Evolutionary conservation across 1,284 basidiomycete species (phyloP), one percentile per base, ranked within the genome.

Genomic region (Naganishia sp.): DNA sequence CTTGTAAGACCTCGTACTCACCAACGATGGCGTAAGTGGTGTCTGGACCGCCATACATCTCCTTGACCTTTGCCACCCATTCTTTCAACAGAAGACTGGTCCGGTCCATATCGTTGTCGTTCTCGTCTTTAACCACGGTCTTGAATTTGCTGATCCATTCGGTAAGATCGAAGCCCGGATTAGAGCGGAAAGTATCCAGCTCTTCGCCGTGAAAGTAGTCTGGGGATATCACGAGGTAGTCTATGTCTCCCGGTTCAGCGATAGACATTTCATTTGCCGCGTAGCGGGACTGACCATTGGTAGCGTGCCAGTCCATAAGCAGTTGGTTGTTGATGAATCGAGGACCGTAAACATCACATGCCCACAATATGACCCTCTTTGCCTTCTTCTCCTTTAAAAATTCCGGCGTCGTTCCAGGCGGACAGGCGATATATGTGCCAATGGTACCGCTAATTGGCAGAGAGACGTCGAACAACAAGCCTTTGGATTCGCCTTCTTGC

Each of bases 181-280:
- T 53, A 23, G 64, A 60, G 18, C 33, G 45, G 36, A 61, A 36
- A 10, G 39, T 18, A 25, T 57, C 42, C 13, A 69, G 65, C 21
- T 67, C 21, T 54, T 63, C 55, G 28, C 61, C 55, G 28, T 69
- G 60, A 44, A 69, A 69, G 54, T 67, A 69, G 36, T 69, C 68
- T 10, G 68, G 68, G 5, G 63, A 67, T 5, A 67, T 11, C 6
- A 69, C 68, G 53, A 69, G 56, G 43, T 67, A 69, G 13, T 66
- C 68, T 69, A 28, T 28, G 45, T 4, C 18, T 11, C 13, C 13
- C 13, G 36, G 9, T 10, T 39, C 13, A 39, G 36, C 36, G 10
- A 39, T 39, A 39, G 10, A 13, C 36, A 7, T 7, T 13, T 3
- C 4, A 9, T 2, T 39, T 13, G 6, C 4, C 10, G 6, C 1